Evolutionary conservation across 2,329 filamentous ascomycete genomes (phyloP).

Genomic region (Colletotrichum higginsianum): DNA sequence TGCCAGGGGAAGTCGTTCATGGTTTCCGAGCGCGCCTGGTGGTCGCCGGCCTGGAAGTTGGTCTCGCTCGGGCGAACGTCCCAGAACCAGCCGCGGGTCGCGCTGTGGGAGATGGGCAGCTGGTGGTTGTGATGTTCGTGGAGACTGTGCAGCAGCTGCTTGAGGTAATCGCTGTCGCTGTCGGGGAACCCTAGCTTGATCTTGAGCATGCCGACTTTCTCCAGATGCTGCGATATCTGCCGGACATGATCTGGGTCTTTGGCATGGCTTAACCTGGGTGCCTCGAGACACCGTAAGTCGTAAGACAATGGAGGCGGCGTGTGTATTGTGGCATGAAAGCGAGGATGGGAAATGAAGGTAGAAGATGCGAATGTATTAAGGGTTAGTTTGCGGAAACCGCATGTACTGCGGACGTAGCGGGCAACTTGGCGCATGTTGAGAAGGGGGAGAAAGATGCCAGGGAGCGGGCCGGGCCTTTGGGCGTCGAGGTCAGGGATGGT

Average conservation of each 20-base stretch:
- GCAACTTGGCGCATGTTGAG: neutral
- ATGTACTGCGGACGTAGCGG: neutral
- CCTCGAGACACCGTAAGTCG: neutral
- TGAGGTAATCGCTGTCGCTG: constrained; percentile 52
- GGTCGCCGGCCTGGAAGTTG: constrained; percentile 49
- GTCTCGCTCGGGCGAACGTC: constrained; percentile 54
- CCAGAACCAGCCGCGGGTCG: constrained; percentile 61
- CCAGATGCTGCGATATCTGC: constrained; percentile 3
- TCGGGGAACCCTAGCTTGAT: constrained; percentile 53
- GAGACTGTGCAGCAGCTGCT: constrained; percentile 51
- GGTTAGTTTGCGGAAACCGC: neutral
- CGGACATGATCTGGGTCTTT: neutral
- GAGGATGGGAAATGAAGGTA: neutral
- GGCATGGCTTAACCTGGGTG: neutral
- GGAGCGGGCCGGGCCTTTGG: neutral
- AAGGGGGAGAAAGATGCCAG: neutral
- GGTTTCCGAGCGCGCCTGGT: constrained; percentile 58
- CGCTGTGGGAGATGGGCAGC: constrained; percentile 58
- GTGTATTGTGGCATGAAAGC: neutral
- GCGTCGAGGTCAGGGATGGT: neutral
- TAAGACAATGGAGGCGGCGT: neutral
- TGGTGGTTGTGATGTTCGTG: constrained; percentile 52
- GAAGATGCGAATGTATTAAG: neutral
- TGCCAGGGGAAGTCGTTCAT: constrained; percentile 61
- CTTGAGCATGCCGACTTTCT: constrained; percentile 53